A percentile compares a stretch with the other conserved stretches of the same genome.
phyloP scores from a whole-genome alignment of 495 filamentous ascomycete genomes.

The Zalerion maritima region DNA sequence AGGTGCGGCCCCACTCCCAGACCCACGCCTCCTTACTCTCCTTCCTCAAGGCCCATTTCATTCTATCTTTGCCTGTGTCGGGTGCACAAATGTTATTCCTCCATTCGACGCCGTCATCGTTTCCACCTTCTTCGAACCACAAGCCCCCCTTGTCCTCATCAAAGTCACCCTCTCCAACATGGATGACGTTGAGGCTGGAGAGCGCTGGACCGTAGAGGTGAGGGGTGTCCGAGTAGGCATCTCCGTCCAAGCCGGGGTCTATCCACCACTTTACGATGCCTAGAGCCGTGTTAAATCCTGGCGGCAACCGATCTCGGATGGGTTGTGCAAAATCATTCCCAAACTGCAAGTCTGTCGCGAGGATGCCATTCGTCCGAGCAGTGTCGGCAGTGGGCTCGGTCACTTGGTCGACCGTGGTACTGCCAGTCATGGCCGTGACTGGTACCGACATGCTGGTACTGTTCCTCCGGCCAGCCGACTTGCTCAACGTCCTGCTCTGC shows the following conservation, averaged over 20 bases:
- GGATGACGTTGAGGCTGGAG: slow-evolving; percentile 57
- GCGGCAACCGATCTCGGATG: slow-evolving; percentile 72
- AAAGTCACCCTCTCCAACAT: slow-evolving; percentile 39
- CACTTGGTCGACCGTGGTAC: too few species aligned
- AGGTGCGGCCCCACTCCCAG: slow-evolving; percentile 38
- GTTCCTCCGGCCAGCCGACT: not conserved
- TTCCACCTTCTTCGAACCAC: slow-evolving; percentile 55
- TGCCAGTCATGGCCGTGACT: slow-evolving; percentile 6
- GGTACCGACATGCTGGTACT: not conserved
- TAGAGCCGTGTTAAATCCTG: slow-evolving; percentile 68
- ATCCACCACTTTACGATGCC: slow-evolving; percentile 71
- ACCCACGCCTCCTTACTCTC: slow-evolving; percentile 33
- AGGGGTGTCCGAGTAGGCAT: slow-evolving; percentile 73
- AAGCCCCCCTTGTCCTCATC: slow-evolving; percentile 30
- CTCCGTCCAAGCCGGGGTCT: slow-evolving; percentile 77
- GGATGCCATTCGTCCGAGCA: slow-evolving; percentile 26
- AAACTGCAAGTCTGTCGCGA: slow-evolving; percentile 62
- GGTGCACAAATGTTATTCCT: slow-evolving; percentile 36
- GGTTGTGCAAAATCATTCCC: slow-evolving; percentile 89
- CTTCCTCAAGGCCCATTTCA: slow-evolving; percentile 46
- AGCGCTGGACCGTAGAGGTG: slow-evolving; percentile 69
- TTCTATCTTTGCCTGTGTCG: slow-evolving; percentile 35
- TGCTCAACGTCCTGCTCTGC: too few species aligned
- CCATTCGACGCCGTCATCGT: slow-evolving; percentile 39
- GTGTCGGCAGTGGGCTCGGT: not conserved